Conservation (phyloP, 2,329 filamentous ascomycete genomes). For the Dryadomyces quercus-mongolicae region DNA sequence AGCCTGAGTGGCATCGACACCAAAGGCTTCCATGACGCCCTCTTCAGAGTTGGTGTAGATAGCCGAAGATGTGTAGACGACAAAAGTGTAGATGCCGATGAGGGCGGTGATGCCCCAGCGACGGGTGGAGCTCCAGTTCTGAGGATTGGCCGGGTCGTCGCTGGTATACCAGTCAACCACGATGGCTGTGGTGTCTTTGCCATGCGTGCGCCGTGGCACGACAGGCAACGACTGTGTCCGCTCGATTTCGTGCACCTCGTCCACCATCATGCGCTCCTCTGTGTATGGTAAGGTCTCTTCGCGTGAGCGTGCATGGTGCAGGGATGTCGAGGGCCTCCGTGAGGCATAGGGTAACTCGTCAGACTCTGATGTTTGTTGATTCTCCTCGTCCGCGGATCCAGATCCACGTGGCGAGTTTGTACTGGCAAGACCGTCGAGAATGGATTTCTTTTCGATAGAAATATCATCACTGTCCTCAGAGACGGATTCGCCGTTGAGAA, state of each 20-base stretch:
- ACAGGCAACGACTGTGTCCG: slow-evolving; percentile 18
- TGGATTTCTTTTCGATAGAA: not conserved
- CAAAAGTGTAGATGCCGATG: slow-evolving; percentile 38
- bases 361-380: not conserved
- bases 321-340: not conserved
- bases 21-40: slow-evolving; percentile 36
- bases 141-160: slow-evolving; percentile 38
- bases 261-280: slow-evolving; percentile 14
- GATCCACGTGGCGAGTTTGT: not conserved
- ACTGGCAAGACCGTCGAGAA: not conserved
- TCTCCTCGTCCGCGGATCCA: slow-evolving; percentile 17
- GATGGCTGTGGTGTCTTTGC: slow-evolving; percentile 15
- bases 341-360: slow-evolving; percentile 11
- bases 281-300: slow-evolving; percentile 16
- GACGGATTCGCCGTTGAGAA: slow-evolving; percentile 56
- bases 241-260: slow-evolving; percentile 15
- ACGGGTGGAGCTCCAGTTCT: slow-evolving; percentile 32
- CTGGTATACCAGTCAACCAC: slow-evolving; percentile 28
- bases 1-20: slow-evolving; percentile 31
- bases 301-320: slow-evolving; percentile 13
- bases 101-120: slow-evolving; percentile 23
- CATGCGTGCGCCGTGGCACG: slow-evolving; percentile 13
- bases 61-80: slow-evolving; percentile 22
- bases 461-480: not conserved
- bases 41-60: slow-evolving; percentile 26